Evolutionary conservation across 2,329 filamentous ascomycete species (phyloP).

Genomic region (Lasiodiplodia gonubiensis): DNA sequence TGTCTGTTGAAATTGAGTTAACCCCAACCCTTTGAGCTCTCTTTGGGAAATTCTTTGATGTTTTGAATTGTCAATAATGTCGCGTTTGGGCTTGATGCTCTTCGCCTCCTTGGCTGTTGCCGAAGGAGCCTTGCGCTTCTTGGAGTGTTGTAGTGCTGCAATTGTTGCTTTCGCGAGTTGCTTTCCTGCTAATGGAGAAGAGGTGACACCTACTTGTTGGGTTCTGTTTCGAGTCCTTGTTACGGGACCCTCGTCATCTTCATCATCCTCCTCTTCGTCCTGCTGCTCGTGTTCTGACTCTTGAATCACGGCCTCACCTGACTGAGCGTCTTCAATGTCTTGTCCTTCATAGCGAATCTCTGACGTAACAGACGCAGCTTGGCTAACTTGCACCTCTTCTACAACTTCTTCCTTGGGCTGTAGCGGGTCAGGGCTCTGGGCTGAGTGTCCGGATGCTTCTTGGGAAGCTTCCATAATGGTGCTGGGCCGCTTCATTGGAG

Average conservation of each 20-base stretch:
- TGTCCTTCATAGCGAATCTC: slow-evolving; percentile 22
- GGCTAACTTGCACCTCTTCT: slow-evolving; percentile 19
- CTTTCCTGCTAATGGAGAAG: not conserved
- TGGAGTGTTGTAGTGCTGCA: not conserved
- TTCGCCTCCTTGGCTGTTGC: not conserved
- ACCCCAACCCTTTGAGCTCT: not conserved
- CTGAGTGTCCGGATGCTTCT: slow-evolving; percentile 40
- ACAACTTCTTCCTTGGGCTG: slow-evolving; percentile 11
- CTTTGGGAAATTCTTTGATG: not conserved
- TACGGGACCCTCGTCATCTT: slow-evolving; percentile 61
- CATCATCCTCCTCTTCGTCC: slow-evolving; percentile 43
- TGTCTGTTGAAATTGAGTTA: not conserved
- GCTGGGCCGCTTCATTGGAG: slow-evolving; percentile 55
- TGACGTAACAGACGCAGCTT: slow-evolving; percentile 14
- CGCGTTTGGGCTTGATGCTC: not conserved
- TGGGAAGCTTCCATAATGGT: slow-evolving; percentile 61
- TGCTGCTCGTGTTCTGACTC: slow-evolving; percentile 45
- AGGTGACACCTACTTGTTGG: slow-evolving; percentile 30
- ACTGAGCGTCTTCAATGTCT: slow-evolving; percentile 9
- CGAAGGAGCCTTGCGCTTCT: not conserved
- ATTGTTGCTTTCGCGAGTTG: not conserved
- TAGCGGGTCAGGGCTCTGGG: slow-evolving; percentile 8
- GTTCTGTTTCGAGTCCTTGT: slow-evolving; percentile 51
- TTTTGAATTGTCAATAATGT: not conserved
- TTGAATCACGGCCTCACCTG: slow-evolving; percentile 46